These are phyloP conservation scores for Pythium aquatile DNA, from an alignment of 352 stramenopile genomes.

Conservation along the genomic window DNA sequence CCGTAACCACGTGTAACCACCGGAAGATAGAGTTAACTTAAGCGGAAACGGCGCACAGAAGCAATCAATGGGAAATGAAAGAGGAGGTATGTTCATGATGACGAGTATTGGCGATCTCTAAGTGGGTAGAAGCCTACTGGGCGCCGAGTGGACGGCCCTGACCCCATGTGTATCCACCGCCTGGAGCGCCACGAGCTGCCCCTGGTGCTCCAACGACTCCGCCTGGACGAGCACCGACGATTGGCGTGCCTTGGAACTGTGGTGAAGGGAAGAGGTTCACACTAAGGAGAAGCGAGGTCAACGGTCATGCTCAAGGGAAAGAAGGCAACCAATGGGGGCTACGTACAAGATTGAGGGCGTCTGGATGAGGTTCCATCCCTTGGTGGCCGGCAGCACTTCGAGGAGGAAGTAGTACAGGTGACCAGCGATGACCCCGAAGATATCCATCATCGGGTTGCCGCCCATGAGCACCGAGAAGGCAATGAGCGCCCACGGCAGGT, in stretches of 20 bases:
- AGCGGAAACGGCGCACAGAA: neutral
- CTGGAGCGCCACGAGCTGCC: slow-evolving; percentile 23
- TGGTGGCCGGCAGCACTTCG: slow-evolving; percentile 83
- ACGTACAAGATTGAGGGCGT: slow-evolving; percentile 83
- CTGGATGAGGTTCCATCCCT: slow-evolving; percentile 82
- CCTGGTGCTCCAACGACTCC: slow-evolving; percentile 31
- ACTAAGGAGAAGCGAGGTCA: slow-evolving; percentile 20
- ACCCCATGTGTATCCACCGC: slow-evolving; percentile 70
- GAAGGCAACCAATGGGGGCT: neutral
- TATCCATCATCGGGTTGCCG: slow-evolving; percentile 83
- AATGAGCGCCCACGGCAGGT: slow-evolving; percentile 88
- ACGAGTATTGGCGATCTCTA: neutral
- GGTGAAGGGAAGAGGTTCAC: slow-evolving; percentile 69
- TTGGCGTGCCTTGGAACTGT: slow-evolving; percentile 46
- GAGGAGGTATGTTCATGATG: slow-evolving; percentile 3
- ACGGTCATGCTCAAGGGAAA: neutral
- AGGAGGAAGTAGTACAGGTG: slow-evolving; percentile 91
- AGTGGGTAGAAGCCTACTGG: neutral
- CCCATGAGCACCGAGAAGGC: slow-evolving; percentile 87
- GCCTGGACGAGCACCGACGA: slow-evolving; percentile 54
- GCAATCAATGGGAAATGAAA: neutral
- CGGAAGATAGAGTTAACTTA: neutral
- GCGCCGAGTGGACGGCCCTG: slow-evolving; percentile 53
- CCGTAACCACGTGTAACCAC: slow-evolving; percentile 4
- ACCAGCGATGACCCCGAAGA: slow-evolving; percentile 81